Evolutionary conservation across 257 asterid genomes (phyloP).

Genomic region (Nicotiana knightiana): DNA sequence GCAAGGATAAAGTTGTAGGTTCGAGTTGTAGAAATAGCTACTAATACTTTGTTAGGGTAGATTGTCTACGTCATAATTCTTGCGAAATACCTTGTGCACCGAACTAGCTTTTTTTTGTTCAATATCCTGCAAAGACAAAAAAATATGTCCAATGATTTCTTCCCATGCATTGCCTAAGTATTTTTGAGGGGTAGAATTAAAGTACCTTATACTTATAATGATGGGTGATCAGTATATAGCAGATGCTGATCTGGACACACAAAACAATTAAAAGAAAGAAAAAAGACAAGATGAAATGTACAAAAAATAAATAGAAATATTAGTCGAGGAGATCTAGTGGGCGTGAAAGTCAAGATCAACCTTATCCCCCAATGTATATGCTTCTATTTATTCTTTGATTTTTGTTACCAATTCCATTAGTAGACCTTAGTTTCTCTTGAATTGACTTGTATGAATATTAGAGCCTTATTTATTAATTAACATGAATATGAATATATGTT

Average conservation of each 20-base stretch:
- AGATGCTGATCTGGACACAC: too few species aligned
- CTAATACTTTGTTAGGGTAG: too few species aligned
- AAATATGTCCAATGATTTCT: too few species aligned
- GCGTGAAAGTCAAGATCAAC: neutral
- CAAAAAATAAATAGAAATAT: neutral
- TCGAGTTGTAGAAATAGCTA: accelerated
- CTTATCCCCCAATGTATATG: neutral
- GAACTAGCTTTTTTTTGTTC: too few species aligned
- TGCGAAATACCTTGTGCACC: too few species aligned
- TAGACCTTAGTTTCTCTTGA: neutral
- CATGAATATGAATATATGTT: neutral
- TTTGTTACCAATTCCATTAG: neutral
- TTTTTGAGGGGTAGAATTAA: too few species aligned
- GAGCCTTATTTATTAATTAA: neutral
- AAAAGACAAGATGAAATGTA: neutral
- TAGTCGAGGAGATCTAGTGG: neutral
- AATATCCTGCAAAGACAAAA: too few species aligned
- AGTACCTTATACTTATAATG: too few species aligned
- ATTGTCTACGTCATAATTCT: too few species aligned
- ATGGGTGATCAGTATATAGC: too few species aligned
- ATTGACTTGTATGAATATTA: neutral
- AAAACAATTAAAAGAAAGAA: neutral
- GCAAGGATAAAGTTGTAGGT: too few species aligned
- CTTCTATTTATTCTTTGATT: neutral
- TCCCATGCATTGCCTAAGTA: too few species aligned